phyloP scores from a whole-genome alignment of 441 rosid genomes.

The Viola pubescens region DNA sequence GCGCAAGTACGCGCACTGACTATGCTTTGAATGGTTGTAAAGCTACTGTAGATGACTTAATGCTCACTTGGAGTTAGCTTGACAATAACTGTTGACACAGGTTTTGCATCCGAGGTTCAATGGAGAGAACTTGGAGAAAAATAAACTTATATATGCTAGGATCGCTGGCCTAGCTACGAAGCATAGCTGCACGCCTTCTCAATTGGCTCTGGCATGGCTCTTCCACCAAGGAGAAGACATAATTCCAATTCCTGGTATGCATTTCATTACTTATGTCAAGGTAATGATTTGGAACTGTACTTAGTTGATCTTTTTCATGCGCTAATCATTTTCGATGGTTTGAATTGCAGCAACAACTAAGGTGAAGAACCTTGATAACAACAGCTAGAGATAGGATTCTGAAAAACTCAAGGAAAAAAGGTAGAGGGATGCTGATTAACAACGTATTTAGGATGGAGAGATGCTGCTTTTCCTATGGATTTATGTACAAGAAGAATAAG shows the following conservation, averaged over 20 bases:
- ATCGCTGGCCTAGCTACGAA: constrained; percentile 27
- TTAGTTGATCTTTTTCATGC: no score
- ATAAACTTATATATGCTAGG: constrained; percentile 29
- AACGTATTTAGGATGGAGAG: no score
- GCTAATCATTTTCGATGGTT: no score
- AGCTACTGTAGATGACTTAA: no score
- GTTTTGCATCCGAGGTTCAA: constrained; percentile 37
- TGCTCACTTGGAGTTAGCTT: background rate
- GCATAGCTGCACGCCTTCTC: constrained; percentile 37
- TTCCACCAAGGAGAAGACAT: constrained; percentile 46
- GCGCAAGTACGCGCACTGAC: no score
- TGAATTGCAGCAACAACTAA: constrained; percentile 32
- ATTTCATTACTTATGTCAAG: background rate
- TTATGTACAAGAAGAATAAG: no score
- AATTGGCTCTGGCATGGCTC: constrained; percentile 49
- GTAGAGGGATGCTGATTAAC: no score
- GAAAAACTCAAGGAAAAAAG: no score
- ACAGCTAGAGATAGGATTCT: no score
- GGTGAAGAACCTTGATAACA: constrained; percentile 26
- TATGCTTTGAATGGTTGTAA: no score
- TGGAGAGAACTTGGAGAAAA: constrained; percentile 38
- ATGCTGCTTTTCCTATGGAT: no score
- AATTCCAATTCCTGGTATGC: constrained; percentile 45
- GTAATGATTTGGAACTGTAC: background rate
- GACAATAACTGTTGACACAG: background rate